Evolutionary conservation across 2,329 filamentous ascomycete genomes (phyloP).

Genomic region (Monilinia laxa): DNA sequence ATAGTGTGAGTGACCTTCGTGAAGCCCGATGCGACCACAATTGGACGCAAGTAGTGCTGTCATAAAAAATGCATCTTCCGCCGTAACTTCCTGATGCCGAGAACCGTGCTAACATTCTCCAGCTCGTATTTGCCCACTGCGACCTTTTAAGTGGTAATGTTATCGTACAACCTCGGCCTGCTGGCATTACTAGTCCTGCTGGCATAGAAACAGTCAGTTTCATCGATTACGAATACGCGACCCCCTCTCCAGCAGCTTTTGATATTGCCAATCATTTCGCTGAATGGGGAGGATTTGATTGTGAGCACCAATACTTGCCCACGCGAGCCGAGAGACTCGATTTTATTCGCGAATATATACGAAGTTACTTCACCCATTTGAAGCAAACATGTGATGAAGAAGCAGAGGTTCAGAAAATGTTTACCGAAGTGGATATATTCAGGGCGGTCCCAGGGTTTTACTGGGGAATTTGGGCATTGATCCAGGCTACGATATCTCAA

Average conservation of each 20-base stretch:
- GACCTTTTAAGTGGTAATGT: slow-evolving; percentile 96
- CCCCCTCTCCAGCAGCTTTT: slow-evolving; percentile 89
- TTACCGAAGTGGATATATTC: slow-evolving; percentile 80
- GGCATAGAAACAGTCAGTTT: slow-evolving; percentile 65
- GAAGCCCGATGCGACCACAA: slow-evolving; percentile 20
- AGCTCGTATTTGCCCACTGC: slow-evolving; percentile 92
- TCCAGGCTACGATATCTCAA: slow-evolving; percentile 89
- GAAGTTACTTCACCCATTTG: slow-evolving; percentile 64
- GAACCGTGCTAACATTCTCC: slow-evolving; percentile 32
- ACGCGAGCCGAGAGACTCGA: slow-evolving; percentile 71
- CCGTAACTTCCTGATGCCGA: not conserved
- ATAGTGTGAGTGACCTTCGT: slow-evolving; percentile 58
- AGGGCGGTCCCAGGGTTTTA: slow-evolving; percentile 86
- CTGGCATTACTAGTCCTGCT: slow-evolving; percentile 40
- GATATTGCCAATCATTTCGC: slow-evolving; percentile 98
- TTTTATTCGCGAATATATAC: slow-evolving; percentile 83
- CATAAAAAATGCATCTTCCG: slow-evolving; percentile 7
- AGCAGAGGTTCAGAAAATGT: slow-evolving; percentile 66
- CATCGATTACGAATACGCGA: slow-evolving; percentile 98
- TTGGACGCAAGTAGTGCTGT: slow-evolving; percentile 20
- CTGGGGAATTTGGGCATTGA: slow-evolving; percentile 94
- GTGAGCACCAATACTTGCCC: slow-evolving; percentile 82
- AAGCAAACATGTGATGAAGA: slow-evolving; percentile 50
- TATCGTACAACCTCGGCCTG: slow-evolving; percentile 66
- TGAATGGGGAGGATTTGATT: slow-evolving; percentile 97